phyloP scores from a whole-genome alignment of 352 stramenopile species.

The Phytophthora ramorum region DNA sequence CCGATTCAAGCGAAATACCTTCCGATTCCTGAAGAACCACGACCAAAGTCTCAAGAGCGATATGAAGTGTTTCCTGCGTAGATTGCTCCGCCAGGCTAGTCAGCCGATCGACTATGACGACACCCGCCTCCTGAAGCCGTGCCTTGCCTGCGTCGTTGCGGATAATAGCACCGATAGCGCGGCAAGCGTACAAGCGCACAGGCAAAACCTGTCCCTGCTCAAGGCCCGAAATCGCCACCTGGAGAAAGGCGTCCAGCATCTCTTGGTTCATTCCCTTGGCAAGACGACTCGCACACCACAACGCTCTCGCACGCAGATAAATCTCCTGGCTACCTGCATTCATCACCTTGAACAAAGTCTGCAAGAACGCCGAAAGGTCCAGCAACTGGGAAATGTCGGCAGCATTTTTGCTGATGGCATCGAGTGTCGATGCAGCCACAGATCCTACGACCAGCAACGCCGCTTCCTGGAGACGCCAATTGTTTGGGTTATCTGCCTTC shows the following conservation, averaged over 20 bases:
- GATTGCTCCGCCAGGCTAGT: constrained; percentile 64
- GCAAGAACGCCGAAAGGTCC: constrained; percentile 67
- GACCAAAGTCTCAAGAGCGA: constrained; percentile 79
- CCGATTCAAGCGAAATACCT: constrained; percentile 41
- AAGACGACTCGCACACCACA: constrained; percentile 85
- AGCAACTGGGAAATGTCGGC: constrained; percentile 55
- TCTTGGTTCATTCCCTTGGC: constrained; percentile 73
- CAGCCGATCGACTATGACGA: constrained; percentile 64
- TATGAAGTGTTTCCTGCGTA: constrained; percentile 78
- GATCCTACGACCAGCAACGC: constrained; percentile 75
- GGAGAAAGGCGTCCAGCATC: constrained; percentile 75
- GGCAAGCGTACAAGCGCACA: constrained; percentile 81
- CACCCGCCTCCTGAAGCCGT: constrained; percentile 57
- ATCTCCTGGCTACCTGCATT: constrained; percentile 68
- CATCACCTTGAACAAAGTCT: constrained; percentile 84
- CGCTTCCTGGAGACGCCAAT: constrained; percentile 80
- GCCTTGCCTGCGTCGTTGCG: constrained; percentile 65
- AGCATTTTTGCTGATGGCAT: constrained; percentile 61
- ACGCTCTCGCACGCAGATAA: constrained; percentile 75
- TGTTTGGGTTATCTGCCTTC: constrained; percentile 48
- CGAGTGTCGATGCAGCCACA: constrained; percentile 63
- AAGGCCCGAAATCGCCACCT: constrained; percentile 76
- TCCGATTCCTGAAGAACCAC: constrained; percentile 72
- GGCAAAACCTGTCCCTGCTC: constrained; percentile 76
- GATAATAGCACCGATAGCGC: constrained; percentile 75